Evolutionary conservation across 352 stramenopile species (phyloP), one percentile per base, ranked within the genome.

Genomic region (Pythium pyrilobum): DNA sequence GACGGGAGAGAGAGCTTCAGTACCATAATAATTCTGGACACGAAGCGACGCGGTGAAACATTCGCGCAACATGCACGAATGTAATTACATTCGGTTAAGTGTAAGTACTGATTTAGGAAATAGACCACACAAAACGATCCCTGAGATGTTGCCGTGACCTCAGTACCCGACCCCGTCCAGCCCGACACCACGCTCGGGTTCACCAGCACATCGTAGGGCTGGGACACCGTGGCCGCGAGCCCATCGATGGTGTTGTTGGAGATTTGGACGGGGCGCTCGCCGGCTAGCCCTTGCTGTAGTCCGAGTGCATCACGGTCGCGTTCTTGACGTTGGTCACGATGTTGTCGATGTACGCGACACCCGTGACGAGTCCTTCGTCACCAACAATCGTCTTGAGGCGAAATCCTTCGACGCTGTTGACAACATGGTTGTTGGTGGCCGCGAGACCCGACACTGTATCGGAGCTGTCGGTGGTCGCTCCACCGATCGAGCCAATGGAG

Each of bases 351-450:
- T 71, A 68, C 38, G 32, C 65, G 7, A 59, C 46, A 28, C 50
- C 36, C 4, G 42, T 42, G 9, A 74, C 62, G 3, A 57, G 11
- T 4, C 62, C 66, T 39, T 60, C 60, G 9, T 48, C n/a, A 16
- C 21, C 49, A 16, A 67, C 13, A 52, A 72, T 64, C 15, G 64
- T 68, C 34, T 71, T 72, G 56, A 75, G 70, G 13, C 64, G 64
- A 5, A 74, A 31, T 3, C 66, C 62, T 52, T 74, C 69, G 45
- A 49, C 27, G 46, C 52, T 56, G 59, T 72, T 25, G 25, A 52
- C 3, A 44, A 71, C 71, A 32, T 38, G 56, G 54, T 67, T 68
- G 50, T 62, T 60, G 34, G 20, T 15, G 4, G 20, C 34, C 13
- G 34, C 20, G 34, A 39, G 34, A 15, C 34, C 34, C 34, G 34